Evolutionary conservation across 2,329 filamentous ascomycete species (phyloP).

Genomic region (Colletotrichum endophyticum): DNA sequence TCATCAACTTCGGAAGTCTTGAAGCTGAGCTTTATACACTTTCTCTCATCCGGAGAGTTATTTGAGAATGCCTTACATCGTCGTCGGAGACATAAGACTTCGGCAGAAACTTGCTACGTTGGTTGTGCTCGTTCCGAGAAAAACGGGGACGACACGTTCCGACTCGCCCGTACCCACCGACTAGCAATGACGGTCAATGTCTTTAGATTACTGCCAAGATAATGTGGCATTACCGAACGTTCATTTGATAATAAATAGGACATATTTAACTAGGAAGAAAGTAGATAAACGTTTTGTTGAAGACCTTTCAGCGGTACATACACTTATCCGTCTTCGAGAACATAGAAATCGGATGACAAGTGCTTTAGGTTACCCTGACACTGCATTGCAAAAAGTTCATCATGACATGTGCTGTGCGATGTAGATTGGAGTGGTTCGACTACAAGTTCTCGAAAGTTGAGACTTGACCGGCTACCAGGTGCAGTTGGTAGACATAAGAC

Average conservation of each 20-base stretch:
- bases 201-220: background rate
- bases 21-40: background rate
- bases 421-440: rapidly evolving
- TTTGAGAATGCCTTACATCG: rapidly evolving
- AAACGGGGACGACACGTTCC: rapidly evolving
- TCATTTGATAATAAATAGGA: rapidly evolving
- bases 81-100: background rate
- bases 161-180: rapidly evolving
- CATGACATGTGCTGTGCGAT: background rate
- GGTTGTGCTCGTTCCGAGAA: background rate
- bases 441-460: background rate
- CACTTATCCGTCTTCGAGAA: background rate
- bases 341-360: too few relatives aligned
- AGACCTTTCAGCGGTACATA: background rate
- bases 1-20: background rate
- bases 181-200: background rate
- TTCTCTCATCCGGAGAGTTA: rapidly evolving
- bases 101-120: background rate
- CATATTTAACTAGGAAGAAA: rapidly evolving
- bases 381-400: background rate
- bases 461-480: background rate
- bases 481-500: background rate
- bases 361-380: background rate
- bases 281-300: rapidly evolving
- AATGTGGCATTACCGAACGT: rapidly evolving